A percentile compares a stretch with the other conserved stretches of the same genome.
Evolutionary conservation across 169 alveolate genomes (phyloP).

Genomic region (Amoebophrya sp.): DNA sequence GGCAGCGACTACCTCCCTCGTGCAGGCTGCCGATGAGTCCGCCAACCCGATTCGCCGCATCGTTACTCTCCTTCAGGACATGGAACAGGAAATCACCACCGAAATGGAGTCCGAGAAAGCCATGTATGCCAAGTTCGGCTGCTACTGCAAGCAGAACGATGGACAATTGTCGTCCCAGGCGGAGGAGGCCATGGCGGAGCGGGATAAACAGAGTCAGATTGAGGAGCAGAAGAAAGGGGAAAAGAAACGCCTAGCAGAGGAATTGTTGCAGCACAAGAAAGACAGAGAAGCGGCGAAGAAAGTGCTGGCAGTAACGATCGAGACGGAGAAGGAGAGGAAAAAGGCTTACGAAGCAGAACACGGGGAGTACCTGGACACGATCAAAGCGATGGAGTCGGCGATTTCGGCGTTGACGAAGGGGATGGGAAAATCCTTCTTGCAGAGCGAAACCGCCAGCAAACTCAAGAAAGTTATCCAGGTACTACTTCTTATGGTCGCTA

Average conservation of each 20-base stretch:
- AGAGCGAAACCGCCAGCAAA: background rate
- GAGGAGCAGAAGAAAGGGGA: background rate
- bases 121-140: background rate
- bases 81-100: background rate
- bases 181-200: background rate
- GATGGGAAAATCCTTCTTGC: background rate
- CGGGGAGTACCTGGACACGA: background rate
- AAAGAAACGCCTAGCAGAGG: background rate
- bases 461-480: background rate
- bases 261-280: background rate
- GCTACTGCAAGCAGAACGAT: background rate
- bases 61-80: background rate
- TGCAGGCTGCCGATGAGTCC: background rate
- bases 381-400: background rate
- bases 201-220: background rate
- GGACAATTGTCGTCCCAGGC: background rate
- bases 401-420: background rate
- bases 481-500: too few relatives aligned
- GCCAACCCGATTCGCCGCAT: background rate
- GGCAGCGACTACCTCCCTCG: too few relatives aligned
- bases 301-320: background rate
- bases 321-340: background rate
- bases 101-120: background rate
- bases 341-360: background rate
- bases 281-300: background rate